Evolutionary conservation across 345 rosid genomes (phyloP).

Genomic region (Ceriops decandra): DNA sequence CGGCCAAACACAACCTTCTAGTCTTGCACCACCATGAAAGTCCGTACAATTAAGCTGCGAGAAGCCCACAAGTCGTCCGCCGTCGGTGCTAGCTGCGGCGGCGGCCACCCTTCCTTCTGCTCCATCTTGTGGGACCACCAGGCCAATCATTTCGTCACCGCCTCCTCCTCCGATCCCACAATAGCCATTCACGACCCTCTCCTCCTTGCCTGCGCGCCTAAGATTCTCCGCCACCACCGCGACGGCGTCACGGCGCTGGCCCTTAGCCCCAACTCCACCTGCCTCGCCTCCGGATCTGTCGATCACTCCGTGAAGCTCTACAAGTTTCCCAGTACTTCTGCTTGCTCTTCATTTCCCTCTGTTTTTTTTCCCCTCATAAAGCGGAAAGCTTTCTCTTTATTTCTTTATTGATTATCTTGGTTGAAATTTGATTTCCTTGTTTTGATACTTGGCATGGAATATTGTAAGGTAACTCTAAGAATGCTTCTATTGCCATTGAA

Average conservation of each 20-base stretch:
- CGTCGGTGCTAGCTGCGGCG: neutral
- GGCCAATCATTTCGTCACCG: slow-evolving; percentile 72
- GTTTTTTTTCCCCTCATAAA: neutral
- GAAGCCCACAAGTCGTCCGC: slow-evolving; percentile 66
- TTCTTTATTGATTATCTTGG: neutral
- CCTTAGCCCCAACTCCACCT: slow-evolving; percentile 80
- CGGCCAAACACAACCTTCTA: neutral
- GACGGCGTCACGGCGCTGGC: slow-evolving; percentile 89
- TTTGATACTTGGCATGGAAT: neutral
- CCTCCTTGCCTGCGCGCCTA: slow-evolving; percentile 54
- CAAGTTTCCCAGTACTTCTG: slow-evolving; percentile 69
- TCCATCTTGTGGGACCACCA: slow-evolving; percentile 84
- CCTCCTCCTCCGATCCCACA: slow-evolving; percentile 74
- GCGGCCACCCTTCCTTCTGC: slow-evolving; percentile 56
- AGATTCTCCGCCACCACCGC: slow-evolving; percentile 81
- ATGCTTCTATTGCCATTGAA: too few relatives aligned
- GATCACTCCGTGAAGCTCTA: slow-evolving; percentile 97
- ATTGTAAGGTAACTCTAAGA: too few relatives aligned
- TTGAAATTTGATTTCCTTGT: too few relatives aligned
- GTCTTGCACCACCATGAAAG: slow-evolving; percentile 56
- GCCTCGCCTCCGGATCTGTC: slow-evolving; percentile 91
- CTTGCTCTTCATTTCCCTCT: neutral
- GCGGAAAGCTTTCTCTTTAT: neutral
- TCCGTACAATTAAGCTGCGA: slow-evolving; percentile 69
- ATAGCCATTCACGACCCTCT: slow-evolving; percentile 74